A percentile compares a stretch with the other conserved stretches of the same genome.
phyloP scores from a whole-genome alignment of 108 stramenopile genomes.

The Cylindrotheca closterium region DNA sequence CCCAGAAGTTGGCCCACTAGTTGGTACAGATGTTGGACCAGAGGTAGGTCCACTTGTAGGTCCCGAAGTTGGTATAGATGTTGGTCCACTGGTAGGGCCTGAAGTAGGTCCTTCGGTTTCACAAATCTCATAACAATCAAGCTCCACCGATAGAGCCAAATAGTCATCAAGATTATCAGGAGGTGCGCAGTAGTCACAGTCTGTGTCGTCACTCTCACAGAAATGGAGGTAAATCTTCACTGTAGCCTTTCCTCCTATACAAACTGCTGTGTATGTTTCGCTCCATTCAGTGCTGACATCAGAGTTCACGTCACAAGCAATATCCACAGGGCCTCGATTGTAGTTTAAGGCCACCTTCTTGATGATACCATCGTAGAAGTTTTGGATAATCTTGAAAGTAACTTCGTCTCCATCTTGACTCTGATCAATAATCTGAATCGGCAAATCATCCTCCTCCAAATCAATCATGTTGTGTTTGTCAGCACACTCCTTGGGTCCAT shows the following conservation, averaged over 20 bases:
- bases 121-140: background rate
- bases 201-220: background rate
- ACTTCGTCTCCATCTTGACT: background rate
- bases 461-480: background rate
- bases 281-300: background rate
- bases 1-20: constrained; percentile 4
- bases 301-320: background rate
- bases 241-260: background rate
- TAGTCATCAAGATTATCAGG: background rate
- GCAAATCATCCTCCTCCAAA: background rate
- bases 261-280: background rate
- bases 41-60: constrained; percentile 10
- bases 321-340: background rate
- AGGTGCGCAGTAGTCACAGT: background rate
- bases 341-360: background rate
- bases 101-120: constrained; percentile 4
- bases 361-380: background rate
- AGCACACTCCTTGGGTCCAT: constrained; percentile 2
- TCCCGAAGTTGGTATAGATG: constrained; percentile 3
- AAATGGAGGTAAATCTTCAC: background rate
- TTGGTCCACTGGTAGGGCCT: constrained; percentile 10
- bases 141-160: background rate
- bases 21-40: constrained; percentile 10
- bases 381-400: background rate
- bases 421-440: background rate